Percentiles rank a stretch among this genome's conserved stretches.
Evolutionary conservation across 2,329 filamentous ascomycete genomes (phyloP).

Genomic region (Aspergillus fumigatiaffinis): DNA sequence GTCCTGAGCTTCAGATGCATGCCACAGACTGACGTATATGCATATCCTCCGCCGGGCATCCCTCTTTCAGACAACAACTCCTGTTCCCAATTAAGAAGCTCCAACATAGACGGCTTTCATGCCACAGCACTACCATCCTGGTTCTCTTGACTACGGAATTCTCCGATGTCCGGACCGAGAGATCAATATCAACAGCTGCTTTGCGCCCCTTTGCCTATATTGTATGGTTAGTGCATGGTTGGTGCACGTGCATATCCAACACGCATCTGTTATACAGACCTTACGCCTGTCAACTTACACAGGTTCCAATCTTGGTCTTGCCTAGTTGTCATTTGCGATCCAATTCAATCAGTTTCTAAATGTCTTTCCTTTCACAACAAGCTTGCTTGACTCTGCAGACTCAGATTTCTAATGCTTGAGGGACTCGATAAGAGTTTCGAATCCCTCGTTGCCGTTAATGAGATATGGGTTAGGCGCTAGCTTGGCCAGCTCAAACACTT

Average conservation of each 20-base stretch:
- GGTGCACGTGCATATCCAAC: neutral
- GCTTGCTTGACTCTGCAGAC: neutral
- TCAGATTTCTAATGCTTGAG: neutral
- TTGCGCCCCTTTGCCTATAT: neutral
- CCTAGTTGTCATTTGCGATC: neutral
- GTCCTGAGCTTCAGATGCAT: neutral
- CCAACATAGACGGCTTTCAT: neutral
- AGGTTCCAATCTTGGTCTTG: neutral
- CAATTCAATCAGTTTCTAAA: neutral
- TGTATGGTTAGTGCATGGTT: neutral
- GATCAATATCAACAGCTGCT: neutral
- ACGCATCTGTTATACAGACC: neutral
- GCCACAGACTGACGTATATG: neutral
- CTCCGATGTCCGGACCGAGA: neutral
- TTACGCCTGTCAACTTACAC: neutral
- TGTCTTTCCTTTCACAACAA: conserved; percentile 1
- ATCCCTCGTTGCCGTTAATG: neutral
- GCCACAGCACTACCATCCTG: neutral
- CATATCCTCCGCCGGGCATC: neutral
- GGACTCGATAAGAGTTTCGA: neutral
- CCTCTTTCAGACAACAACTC: neutral
- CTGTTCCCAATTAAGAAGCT: neutral
- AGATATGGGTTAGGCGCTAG: neutral
- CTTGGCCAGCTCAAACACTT: neutral
- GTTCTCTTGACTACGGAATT: neutral